Percentiles rank a stretch among this genome's conserved stretches.
phyloP scores from a whole-genome alignment of 2,329 filamentous ascomycete genomes.

The Coniochaeta sp. region DNA sequence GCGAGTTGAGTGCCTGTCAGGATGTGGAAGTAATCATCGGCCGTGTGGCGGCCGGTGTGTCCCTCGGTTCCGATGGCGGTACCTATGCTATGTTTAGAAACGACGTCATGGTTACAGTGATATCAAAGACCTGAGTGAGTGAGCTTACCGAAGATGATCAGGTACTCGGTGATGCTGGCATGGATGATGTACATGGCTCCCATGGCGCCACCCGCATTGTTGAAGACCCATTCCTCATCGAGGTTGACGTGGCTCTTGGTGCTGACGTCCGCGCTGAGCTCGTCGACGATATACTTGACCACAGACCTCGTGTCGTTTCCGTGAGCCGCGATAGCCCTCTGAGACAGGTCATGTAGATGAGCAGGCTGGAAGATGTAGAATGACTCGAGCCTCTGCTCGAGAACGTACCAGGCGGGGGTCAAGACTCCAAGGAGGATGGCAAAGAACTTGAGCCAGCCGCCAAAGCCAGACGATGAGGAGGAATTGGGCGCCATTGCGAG shows the following conservation, averaged over 20 bases:
- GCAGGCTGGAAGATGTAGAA: conserved; percentile 71
- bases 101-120: conserved; percentile 8
- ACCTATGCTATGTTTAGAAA: conserved; percentile 24
- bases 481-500: conserved; percentile 12
- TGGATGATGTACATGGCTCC: conserved; percentile 87
- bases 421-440: conserved; percentile 47
- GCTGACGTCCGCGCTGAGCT: conserved; percentile 51
- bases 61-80: conserved; percentile 79
- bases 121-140: neutral
- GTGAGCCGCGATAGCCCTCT: conserved; percentile 57
- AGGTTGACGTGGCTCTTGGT: conserved; percentile 52
- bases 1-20: conserved; percentile 69
- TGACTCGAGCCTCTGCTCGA: conserved; percentile 50
- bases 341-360: conserved; percentile 61
- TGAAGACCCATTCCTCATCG: conserved; percentile 81
- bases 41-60: conserved; percentile 80
- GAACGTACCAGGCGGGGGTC: conserved; percentile 42
- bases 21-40: conserved; percentile 94
- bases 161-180: conserved; percentile 83
- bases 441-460: conserved; percentile 38
- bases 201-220: conserved; percentile 89
- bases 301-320: conserved; percentile 68
- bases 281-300: conserved; percentile 60
- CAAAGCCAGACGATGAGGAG: conserved; percentile 10
- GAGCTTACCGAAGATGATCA: conserved; percentile 67